Evolutionary conservation across 345 rosid genomes (phyloP).

Genomic region (Aethionema arabicum): DNA sequence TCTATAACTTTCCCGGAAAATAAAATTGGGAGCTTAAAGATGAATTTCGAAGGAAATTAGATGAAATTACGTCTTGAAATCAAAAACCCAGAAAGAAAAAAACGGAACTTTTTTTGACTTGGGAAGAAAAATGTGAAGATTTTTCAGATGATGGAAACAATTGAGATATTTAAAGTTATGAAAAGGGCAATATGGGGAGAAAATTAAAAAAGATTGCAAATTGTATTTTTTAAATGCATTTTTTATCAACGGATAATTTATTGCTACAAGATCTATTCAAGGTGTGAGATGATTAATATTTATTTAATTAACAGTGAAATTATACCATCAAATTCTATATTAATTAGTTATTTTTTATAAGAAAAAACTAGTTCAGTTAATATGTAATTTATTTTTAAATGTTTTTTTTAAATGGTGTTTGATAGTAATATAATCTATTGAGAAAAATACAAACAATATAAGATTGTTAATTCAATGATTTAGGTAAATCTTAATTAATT

Average conservation of each 20-base stretch:
- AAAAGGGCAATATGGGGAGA: conserved; percentile 26
- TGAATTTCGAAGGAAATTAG: not conserved
- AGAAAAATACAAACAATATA: no score
- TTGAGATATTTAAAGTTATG: conserved; percentile 17
- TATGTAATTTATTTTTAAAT: no score
- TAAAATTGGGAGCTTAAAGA: not conserved
- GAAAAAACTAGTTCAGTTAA: no score
- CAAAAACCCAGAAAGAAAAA: conserved; percentile 15
- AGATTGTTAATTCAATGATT: no score
- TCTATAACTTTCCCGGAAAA: conserved; percentile 11
- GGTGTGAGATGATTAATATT: conserved; percentile 5
- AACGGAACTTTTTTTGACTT: conserved; percentile 15
- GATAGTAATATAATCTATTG: no score
- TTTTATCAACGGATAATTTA: conserved; percentile 7
- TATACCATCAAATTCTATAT: no score
- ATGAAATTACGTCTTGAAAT: conserved; percentile 16
- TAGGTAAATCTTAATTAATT: no score
- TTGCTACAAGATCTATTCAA: not conserved
- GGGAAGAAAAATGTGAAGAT: conserved; percentile 9
- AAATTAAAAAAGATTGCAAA: conserved; percentile 10
- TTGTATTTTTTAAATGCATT: conserved; percentile 7
- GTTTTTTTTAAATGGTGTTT: no score
- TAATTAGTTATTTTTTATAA: no score
- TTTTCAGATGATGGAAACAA: not conserved
- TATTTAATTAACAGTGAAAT: no score